phyloP scores from a whole-genome alignment of 2,329 filamentous ascomycete genomes.

The Elsinoe necatrix region DNA sequence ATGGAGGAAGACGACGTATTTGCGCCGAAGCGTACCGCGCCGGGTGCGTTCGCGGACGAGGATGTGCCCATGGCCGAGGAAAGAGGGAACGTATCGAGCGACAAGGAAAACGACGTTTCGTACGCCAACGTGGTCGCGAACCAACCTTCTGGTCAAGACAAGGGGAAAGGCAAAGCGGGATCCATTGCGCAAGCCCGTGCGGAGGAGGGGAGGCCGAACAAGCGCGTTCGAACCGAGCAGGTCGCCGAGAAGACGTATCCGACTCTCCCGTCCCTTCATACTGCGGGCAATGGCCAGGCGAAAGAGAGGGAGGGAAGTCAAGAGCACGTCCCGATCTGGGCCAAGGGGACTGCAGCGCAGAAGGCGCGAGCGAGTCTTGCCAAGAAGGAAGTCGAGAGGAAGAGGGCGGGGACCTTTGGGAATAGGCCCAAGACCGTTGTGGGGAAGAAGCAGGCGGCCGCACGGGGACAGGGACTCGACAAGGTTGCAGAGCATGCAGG shows the following conservation, averaged over 20 bases:
- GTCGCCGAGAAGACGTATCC: conserved; percentile 13
- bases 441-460: not conserved
- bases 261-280: conserved; percentile 25
- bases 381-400: conserved; percentile 10
- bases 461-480: not conserved
- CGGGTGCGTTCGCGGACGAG: not conserved
- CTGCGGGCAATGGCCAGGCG: conserved; percentile 22
- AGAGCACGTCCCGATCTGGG: conserved; percentile 3
- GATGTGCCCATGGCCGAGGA: not conserved
- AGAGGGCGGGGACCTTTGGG: not conserved
- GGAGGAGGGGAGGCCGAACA: conserved; percentile 24
- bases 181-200: too few relatives aligned
- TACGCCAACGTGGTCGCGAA: conserved; percentile 21
- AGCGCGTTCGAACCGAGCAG: conserved; percentile 22
- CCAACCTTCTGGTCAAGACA: conserved; percentile 18
- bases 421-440: not conserved
- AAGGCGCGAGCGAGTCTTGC: conserved; percentile 9
- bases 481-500: conserved; percentile 1
- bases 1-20: conserved; percentile 15
- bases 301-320: conserved; percentile 20
- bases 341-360: conserved; percentile 12
- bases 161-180: conserved; percentile 13
- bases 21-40: not conserved
- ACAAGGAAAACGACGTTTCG: conserved; percentile 37
- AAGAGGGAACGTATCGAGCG: conserved; percentile 1